Conservation (phyloP, 495 filamentous ascomycete species). For the Sordaria brevicollis region DNA sequence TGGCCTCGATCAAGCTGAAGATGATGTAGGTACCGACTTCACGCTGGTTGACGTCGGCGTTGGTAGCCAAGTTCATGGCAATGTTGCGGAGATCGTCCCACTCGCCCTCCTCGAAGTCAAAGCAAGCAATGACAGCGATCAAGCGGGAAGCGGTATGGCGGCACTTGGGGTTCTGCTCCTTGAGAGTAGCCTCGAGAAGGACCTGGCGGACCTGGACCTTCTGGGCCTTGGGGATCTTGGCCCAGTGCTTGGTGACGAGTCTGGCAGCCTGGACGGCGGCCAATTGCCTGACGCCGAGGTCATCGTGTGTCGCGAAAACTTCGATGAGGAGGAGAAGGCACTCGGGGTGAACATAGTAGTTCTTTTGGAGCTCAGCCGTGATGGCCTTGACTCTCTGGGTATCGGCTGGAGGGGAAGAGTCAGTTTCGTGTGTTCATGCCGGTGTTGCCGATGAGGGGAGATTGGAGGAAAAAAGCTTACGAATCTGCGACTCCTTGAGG, state of each 20-base stretch:
- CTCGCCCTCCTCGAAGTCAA: constrained; percentile 77
- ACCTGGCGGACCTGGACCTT: constrained; percentile 72
- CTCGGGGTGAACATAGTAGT: constrained; percentile 78
- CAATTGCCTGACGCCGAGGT: constrained; percentile 67
- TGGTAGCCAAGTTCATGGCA: constrained; percentile 62
- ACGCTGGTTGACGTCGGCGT: constrained; percentile 61
- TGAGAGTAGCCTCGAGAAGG: constrained; percentile 70
- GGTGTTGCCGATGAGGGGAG: constrained; percentile 10
- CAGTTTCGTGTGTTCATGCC: constrained; percentile 2
- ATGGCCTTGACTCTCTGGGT: constrained; percentile 77
- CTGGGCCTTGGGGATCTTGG: constrained; percentile 40
- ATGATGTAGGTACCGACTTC: constrained; percentile 90
- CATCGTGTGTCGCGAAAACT: constrained; percentile 64
- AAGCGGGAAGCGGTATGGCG: constrained; percentile 82
- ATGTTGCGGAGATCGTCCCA: constrained; percentile 74
- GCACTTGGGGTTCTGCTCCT: constrained; percentile 60
- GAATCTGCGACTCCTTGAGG: constrained; percentile 63
- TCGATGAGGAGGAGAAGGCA: constrained; percentile 77
- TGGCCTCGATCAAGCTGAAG: constrained; percentile 77
- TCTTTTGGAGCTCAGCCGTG: constrained; percentile 80
- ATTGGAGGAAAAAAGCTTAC: constrained; percentile 41
- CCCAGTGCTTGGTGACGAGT: constrained; percentile 83
- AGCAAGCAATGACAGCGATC: constrained; percentile 73
- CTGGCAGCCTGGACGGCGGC: constrained; percentile 80
- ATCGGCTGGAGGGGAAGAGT: constrained; percentile 43